A percentile compares a stretch with the other conserved stretches of the same genome.
These are phyloP conservation scores for Martensiomyces pterosporus DNA, from an alignment of 192 early-diverging fungal genomes.

Conservation along the genomic window DNA sequence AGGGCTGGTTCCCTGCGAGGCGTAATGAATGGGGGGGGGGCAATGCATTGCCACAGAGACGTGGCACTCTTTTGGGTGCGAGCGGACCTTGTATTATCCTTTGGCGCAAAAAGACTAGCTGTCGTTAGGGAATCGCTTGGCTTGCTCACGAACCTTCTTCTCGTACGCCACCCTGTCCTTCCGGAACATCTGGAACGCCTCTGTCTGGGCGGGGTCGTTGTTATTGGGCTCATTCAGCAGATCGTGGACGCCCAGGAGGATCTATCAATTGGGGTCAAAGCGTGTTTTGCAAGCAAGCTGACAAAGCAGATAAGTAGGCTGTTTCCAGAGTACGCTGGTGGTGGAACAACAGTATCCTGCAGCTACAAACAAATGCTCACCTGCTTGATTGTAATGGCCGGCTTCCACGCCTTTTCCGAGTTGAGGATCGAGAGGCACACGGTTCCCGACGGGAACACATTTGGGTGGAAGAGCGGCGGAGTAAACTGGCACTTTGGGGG, in stretches of 20 bases:
- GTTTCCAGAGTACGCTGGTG: too few relatives aligned
- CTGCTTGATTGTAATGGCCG: constrained; percentile 94
- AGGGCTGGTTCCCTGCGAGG: too few relatives aligned
- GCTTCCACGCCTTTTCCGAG: constrained; percentile 93
- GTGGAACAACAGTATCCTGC: not conserved
- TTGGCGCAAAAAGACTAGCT: not conserved
- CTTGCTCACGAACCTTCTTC: constrained; percentile 58
- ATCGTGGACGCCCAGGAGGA: constrained; percentile 89
- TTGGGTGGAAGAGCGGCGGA: constrained; percentile 85
- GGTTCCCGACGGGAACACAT: constrained; percentile 96
- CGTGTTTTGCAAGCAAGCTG: not conserved
- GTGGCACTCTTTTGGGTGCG: too few relatives aligned
- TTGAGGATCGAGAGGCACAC: constrained; percentile 97
- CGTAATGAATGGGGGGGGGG: too few relatives aligned
- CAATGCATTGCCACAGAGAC: too few relatives aligned
- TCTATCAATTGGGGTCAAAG: constrained; percentile 45
- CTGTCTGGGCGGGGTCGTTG: constrained; percentile 69
- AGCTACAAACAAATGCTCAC: constrained; percentile 10
- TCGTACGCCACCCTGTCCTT: constrained; percentile 54
- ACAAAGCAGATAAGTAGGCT: not conserved
- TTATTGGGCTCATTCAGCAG: constrained; percentile 90
- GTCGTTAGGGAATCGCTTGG: constrained; percentile 31
- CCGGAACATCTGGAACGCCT: constrained; percentile 43
- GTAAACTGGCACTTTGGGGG: constrained; percentile 84
- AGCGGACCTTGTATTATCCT: not conserved